Base-by-base conservation (phyloP, 305 asterid genomes). In the Caryopteris hybrid region DNA sequence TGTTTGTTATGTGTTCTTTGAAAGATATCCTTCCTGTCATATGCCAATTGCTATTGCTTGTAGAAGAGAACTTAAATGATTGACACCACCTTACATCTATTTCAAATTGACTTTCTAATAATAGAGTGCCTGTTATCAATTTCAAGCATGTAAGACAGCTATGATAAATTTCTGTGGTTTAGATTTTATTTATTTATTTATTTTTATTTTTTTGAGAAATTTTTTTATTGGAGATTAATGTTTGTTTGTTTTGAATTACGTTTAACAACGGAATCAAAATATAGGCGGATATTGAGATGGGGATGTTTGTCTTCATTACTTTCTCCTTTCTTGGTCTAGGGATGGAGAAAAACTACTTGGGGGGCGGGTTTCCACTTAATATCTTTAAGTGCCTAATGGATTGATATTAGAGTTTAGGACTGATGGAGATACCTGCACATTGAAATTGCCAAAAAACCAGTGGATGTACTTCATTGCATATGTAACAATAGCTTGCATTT, bases 321-420 rank as follows among this genome's bases (percentile, higher is more conserved):
- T 55, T 67, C 16, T 18, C 25, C n/a, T 31, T 10, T 27, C 33
- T 55, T 68, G 38, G 65, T 43, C 31, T 68, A 43, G n/a, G 72
- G 38, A 8, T n/a, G 9, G 20, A 66, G 14, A 51, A 39, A 10
- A 22, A 23, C 21, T 53, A 38, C 52, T 14, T 14, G 18, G 43
- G 6, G 61, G n/a, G n/a, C n/a, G n/a, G n/a, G n/a, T n/a, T n/a
- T n/a, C n/a, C n/a, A n/a, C 22, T 46, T 16, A 6, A 2, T 46
- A 46, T 46, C 25, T 20, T 4, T 58, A 36, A 36, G 22, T 36
- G 50, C 50, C 14, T 8, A 20, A 20, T 12, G 38, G 57, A 53
- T 1, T 50, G 14, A 17, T 20, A 9, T 33, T 8, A 33, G 46
- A 33, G 25, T 14, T 21, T 57, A 33, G n/a, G 31, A 33, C 29